Percentiles rank a stretch among this genome's conserved stretches.
phyloP scores from a whole-genome alignment of 805 yeast species.

The Saccharomycopsis capsularis region DNA sequence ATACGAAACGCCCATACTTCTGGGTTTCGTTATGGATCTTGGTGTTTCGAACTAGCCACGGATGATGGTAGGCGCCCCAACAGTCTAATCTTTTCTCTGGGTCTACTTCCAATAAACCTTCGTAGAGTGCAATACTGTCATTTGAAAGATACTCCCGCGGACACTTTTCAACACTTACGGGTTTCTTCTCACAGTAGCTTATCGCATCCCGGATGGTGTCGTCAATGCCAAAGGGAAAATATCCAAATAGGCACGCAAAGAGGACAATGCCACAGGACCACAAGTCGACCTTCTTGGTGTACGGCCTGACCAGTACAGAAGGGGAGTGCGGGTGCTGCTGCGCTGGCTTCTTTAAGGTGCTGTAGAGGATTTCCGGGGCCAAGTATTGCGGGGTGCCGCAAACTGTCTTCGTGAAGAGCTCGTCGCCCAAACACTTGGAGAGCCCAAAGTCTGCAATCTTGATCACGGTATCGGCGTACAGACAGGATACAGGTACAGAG shows the following conservation, averaged over 20 bases:
- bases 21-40: too few species aligned
- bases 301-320: slow-evolving; percentile 43
- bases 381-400: slow-evolving; percentile 88
- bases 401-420: slow-evolving; percentile 65
- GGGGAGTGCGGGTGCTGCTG: not conserved
- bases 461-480: slow-evolving; percentile 43
- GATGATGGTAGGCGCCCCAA: not conserved
- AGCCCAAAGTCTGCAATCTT: slow-evolving; percentile 82
- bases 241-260: slow-evolving; percentile 76
- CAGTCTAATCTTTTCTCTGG: not conserved
- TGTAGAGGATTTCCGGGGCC: slow-evolving; percentile 63
- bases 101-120: not conserved
- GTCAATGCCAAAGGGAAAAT: slow-evolving; percentile 81
- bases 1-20: too few species aligned
- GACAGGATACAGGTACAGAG: not conserved
- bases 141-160: not conserved
- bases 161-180: not conserved
- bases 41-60: too few species aligned
- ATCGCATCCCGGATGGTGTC: slow-evolving; percentile 10
- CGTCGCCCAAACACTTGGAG: slow-evolving; percentile 50
- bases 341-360: not conserved
- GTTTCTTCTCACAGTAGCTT: not conserved
- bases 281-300: slow-evolving; percentile 66
- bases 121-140: not conserved
- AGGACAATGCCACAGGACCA: slow-evolving; percentile 79